Evolutionary conservation across 305 asterid species (phyloP), one percentile per base, ranked within the genome.

Genomic region (Caryopteris hybrid): DNA sequence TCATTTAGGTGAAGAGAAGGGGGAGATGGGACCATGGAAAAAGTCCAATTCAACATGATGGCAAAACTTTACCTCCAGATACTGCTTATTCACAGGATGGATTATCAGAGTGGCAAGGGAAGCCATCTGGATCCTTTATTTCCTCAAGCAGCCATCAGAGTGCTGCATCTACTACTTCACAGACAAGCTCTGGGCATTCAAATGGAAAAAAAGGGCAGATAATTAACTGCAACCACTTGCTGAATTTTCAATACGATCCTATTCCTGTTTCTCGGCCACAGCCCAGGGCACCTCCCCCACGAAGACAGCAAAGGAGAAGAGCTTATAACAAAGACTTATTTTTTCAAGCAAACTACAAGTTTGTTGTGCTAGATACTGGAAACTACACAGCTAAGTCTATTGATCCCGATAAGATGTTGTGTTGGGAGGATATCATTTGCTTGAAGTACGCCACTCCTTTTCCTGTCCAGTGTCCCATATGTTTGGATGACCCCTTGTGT

Each of bases 271-370:
- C 89, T 61, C 91, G 92, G 55, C 79, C 90, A 59, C 85, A 84
- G 58, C 41, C 87, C 52, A 66, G 87, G 76, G 74, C 79, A 34
- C 93, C 90, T 76, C 86, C 88, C 54, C 85, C 88, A 31, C 80
- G 89, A 62, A 80, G 89, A 74, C 84, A 80, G 52, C 79, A 58
- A 17, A 87, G 74, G 85, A 83, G 90, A 73, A 94, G 72, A 72
- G 96, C 96, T 57, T 94, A 91, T 71, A 91, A 94, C 80, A 94
- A 89, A 82, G 99, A 94, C 76, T 83, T 94, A 70, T 94, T 94
- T 77, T 87, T 94, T 72, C 99, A 94, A 79, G 99, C 97, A 60
- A 94, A 91, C 73, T 94, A 86, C 88, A 88, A 85, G 85, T 94
- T 94, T 84, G 95, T 89, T 20, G 66, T 94, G 68, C 82, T 94